Conservation (phyloP, 345 rosid genomes). For the Capsella bursapastoris region DNA sequence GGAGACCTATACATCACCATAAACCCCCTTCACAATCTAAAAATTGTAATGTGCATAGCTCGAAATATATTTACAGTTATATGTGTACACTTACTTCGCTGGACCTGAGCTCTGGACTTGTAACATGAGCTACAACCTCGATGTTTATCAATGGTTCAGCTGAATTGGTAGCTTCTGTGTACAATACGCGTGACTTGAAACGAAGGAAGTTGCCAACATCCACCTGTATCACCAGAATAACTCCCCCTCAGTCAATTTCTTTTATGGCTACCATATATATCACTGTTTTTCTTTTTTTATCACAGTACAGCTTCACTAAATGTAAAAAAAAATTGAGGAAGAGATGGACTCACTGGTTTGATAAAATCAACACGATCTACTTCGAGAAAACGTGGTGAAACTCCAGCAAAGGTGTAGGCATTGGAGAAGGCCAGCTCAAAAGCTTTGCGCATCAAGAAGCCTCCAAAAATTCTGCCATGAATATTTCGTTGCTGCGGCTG, state of each 20-base stretch:
- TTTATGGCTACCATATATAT: neutral
- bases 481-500: conserved; percentile 90
- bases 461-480: conserved; percentile 88
- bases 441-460: conserved; percentile 88
- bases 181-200: conserved; percentile 78
- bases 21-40: neutral
- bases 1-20: conserved; percentile 59
- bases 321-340: neutral
- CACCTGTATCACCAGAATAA: conserved; percentile 54
- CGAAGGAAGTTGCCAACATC: conserved; percentile 90
- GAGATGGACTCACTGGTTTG: conserved; percentile 64
- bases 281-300: neutral
- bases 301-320: neutral
- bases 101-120: conserved; percentile 70
- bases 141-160: conserved; percentile 66
- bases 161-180: conserved; percentile 64
- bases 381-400: conserved; percentile 74
- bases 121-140: conserved; percentile 85
- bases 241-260: neutral
- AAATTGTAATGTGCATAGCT: neutral
- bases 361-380: conserved; percentile 91
- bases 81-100: conserved; percentile 60
- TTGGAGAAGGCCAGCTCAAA: conserved; percentile 83
- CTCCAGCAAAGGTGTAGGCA: conserved; percentile 88
- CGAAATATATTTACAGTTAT: neutral